Evolutionary conservation across 371 early-diverging fungal species (phyloP).

Genomic region (Mucor ambiguus): DNA sequence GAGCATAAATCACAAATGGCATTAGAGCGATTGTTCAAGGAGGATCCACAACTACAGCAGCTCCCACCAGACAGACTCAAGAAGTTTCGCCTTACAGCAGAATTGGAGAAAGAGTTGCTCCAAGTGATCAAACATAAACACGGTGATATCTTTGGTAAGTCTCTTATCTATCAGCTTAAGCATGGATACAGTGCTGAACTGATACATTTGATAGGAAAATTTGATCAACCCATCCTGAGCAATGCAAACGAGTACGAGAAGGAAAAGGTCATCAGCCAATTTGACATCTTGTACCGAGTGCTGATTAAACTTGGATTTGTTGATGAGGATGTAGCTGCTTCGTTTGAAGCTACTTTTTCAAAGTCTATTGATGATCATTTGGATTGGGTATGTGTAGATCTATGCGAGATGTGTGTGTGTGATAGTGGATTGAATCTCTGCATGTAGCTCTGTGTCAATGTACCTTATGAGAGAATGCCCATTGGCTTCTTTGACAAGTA

Average conservation of each 20-base stretch:
- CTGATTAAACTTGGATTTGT: constrained; percentile 55
- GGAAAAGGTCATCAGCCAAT: constrained; percentile 46
- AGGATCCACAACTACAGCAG: constrained; percentile 2
- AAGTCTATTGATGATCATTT: constrained; percentile 51
- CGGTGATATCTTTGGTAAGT: constrained; percentile 4
- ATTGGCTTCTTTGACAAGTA: constrained; percentile 61
- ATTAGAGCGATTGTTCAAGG: constrained; percentile 20
- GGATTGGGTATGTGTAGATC: constrained; percentile 55
- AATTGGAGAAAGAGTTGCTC: constrained; percentile 29
- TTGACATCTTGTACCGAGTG: constrained; percentile 56
- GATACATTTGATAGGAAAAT: neutral
- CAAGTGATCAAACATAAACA: constrained; percentile 22
- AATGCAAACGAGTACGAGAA: constrained; percentile 20
- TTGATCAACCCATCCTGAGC: neutral
- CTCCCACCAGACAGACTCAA: constrained; percentile 3
- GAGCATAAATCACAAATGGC: constrained; percentile 23
- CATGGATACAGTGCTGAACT: neutral
- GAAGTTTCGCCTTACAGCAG: constrained; percentile 21
- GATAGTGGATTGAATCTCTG: constrained; percentile 27
- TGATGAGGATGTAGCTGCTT: constrained; percentile 46
- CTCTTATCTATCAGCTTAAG: neutral
- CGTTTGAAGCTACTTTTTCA: constrained; percentile 48
- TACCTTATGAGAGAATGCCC: constrained; percentile 61
- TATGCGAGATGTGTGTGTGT: neutral
- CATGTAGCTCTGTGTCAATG: constrained; percentile 58